Base-by-base conservation (phyloP, 495 filamentous ascomycete species). In the Gamarada debralockiae region DNA sequence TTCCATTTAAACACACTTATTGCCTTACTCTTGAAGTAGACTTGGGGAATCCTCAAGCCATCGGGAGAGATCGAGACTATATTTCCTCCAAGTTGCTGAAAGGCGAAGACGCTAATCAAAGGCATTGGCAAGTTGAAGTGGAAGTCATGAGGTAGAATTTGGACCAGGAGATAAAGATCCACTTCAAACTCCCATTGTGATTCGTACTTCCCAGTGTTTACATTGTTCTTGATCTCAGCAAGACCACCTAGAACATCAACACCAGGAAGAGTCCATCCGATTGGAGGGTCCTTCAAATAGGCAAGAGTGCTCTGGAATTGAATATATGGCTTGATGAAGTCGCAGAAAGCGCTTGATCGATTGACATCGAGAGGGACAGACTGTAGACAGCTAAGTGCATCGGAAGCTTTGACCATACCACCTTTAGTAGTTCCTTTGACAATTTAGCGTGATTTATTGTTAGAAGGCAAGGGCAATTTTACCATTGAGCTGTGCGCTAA, bases 301-400 rank as follows among this genome's bases (percentile, higher is more conserved):
- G 70, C 70, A 14, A 78, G 36, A 0, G 78, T 82, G 23, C 69
- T 76, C 50, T 83, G 80, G 42, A 81, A 82, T 55, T 82, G 72
- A 2, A 83, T 55, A 3, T 72, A 75, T 39, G 79, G 72, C 49
- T 72, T 74, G 43, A 72, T 76, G 57, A 83, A 80, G 17, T 67
- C 58, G 21, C 82, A 21, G 56, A 83, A 81, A 10, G 67, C 59
- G 9, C 62, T 59, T 3, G 75, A 78, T n/a, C 74, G 70, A 29
- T 70, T 72, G 1, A 68, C 46, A 49, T 78, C 70, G 58, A 85
- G 80, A 0, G 80, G 80, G 44, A 82, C 75, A 20, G 70, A 78
- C 27, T 59, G 63, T 14, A 84, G 65, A 53, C 80, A 84, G 25
- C 69, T 58, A 55, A 72, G 70, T 4, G 69, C 77, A 51, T 71